These are phyloP conservation scores for Coniosporium apollinis DNA, from an alignment of 495 filamentous ascomycete genomes.

Conservation along the genomic window DNA sequence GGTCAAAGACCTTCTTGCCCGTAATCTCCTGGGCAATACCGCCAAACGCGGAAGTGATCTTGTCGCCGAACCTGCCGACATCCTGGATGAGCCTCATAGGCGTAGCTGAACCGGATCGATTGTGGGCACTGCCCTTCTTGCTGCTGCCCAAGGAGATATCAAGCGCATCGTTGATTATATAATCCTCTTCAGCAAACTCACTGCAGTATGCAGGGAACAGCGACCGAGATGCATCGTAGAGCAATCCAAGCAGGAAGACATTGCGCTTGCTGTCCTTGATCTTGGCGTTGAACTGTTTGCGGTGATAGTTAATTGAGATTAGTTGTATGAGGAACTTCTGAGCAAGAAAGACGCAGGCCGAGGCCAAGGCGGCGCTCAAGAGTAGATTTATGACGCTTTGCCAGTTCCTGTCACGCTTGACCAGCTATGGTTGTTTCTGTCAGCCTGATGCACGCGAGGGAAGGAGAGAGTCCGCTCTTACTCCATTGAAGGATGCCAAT, in stretches of 20 bases:
- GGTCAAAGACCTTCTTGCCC: constrained; percentile 86
- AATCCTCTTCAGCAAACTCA: constrained; percentile 84
- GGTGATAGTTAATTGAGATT: constrained; percentile 88
- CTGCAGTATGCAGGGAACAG: constrained; percentile 83
- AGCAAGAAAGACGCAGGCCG: constrained; percentile 55
- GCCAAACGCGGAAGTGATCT: constrained; percentile 81
- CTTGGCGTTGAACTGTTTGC: constrained; percentile 72
- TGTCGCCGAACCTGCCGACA: constrained; percentile 72
- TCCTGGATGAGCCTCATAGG: constrained; percentile 65
- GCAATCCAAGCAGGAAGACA: constrained; percentile 55
- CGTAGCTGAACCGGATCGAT: constrained; percentile 42
- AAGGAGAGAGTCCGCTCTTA: no score
- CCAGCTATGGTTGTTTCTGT: no score
- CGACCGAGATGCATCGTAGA: constrained; percentile 76
- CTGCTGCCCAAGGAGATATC: constrained; percentile 21
- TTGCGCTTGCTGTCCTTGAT: constrained; percentile 83
- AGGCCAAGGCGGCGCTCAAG: constrained; percentile 59
- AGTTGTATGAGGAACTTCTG: constrained; percentile 81
- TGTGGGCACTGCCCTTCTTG: constrained; percentile 30
- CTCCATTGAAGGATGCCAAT: constrained; percentile 66
- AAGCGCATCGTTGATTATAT: constrained; percentile 71
- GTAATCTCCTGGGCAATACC: constrained; percentile 88
- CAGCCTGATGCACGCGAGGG: no score
- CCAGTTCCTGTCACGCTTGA: constrained; percentile 40
- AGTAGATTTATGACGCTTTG: constrained; percentile 49